Evolutionary conservation across 306 rosid genomes (phyloP), one percentile per base, ranked within the genome.

Genomic region (Hippophae gyantsensis): DNA sequence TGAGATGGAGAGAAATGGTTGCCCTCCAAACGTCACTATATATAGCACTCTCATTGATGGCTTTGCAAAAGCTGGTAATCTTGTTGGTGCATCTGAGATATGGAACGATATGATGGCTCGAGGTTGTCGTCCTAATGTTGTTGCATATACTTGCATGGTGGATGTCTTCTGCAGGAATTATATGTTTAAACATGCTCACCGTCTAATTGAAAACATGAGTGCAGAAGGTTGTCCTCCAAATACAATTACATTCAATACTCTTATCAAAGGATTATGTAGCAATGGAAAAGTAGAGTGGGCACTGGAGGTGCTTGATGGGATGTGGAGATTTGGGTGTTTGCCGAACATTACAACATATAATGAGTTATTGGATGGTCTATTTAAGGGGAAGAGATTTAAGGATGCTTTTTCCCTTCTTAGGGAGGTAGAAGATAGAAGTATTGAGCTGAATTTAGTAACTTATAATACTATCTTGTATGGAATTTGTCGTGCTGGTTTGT

Each of bases 261-360:
- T 88, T 47, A 77, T 88, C 71, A 92, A 84, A 74, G 93, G 95
- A 25, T 75, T 92, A 52, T 85, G 93, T 62, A 72, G 57, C 7
- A 56, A 48, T 52, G 82, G 86, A 60, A 84, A 80, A 69, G 81
- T 78, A 51, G 82, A 76, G 62, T 72, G 86, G 86, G 93, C 90
- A 40, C 62, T 85, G 67, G 46, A 62, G 18, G 57, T 84, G 71
- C 82, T 83, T 43, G 76, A 77, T 71, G 74, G 68, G 80, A 85
- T 92, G 93, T 74, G 69, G 76, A 65, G 65, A 47, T 68, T 61
- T 66, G 74, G 81, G 56, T 81, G 95, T 71, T 66, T 66, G 43
- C 96, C 99, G 27, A 79, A 88, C 69, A 78, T 79, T 56, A 86
- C 75, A 57, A 82, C 96, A 5, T 92, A 88, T 70, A 84, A 92